Evolutionary conservation across 768 basidiomycete genomes (phyloP).

Genomic region (Hericium coralloides): DNA sequence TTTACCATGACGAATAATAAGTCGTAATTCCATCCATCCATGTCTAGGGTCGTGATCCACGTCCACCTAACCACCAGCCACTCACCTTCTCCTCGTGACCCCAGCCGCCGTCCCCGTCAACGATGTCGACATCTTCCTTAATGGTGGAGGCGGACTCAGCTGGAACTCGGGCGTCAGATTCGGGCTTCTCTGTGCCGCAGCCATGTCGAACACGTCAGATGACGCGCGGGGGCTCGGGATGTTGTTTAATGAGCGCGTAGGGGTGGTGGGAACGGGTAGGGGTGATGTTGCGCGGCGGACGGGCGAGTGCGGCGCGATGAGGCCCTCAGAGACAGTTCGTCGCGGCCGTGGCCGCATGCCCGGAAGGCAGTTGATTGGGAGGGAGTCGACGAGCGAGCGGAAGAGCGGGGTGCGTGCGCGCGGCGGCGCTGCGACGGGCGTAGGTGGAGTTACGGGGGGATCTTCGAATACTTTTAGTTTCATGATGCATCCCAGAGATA

Average conservation of each 20-base stretch:
- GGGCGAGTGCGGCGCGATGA: constrained; percentile 60
- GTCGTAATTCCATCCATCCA: too few relatives aligned
- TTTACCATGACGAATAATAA: too few relatives aligned
- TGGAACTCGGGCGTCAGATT: constrained; percentile 14
- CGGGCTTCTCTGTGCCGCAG: too few relatives aligned
- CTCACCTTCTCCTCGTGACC: not conserved
- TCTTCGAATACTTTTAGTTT: not conserved
- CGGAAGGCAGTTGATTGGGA: constrained; percentile 32
- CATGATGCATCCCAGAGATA: constrained; percentile 18
- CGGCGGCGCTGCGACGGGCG: constrained; percentile 23
- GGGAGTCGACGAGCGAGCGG: constrained; percentile 47
- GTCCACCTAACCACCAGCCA: not conserved
- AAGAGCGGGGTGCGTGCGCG: constrained; percentile 53
- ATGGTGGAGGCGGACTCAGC: constrained; percentile 12
- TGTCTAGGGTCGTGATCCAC: too few relatives aligned
- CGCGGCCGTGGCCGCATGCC: constrained; percentile 37
- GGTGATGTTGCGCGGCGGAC: constrained; percentile 6
- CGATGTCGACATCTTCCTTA: constrained; percentile 13
- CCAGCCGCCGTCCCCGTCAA: not conserved
- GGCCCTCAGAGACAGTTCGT: constrained; percentile 50
- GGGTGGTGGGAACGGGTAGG: constrained; percentile 9
- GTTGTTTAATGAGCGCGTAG: constrained; percentile 10
- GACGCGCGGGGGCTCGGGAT: constrained; percentile 10
- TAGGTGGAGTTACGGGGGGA: not conserved
- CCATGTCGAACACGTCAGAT: constrained; percentile 8